A percentile compares a stretch with the other conserved stretches of the same genome.
phyloP scores from a whole-genome alignment of 1,284 basidiomycete genomes.

The Wallemia hederae region DNA sequence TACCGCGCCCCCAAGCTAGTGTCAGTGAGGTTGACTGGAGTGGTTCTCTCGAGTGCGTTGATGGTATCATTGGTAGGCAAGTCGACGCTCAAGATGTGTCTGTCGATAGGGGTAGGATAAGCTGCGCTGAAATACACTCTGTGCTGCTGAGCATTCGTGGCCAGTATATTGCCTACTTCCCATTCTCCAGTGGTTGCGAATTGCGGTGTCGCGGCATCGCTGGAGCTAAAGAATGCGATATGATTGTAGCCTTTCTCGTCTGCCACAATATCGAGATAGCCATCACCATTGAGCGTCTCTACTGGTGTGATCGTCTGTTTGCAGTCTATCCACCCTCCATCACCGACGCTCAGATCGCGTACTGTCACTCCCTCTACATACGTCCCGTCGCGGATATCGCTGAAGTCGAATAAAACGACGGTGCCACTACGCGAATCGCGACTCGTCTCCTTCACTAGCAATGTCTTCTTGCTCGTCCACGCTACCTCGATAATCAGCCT shows the following conservation, averaged over 20 bases:
- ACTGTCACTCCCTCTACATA: slow-evolving; percentile 28
- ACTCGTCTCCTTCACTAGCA: slow-evolving; percentile 65
- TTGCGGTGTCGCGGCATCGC: slow-evolving; percentile 31
- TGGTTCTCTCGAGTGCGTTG: background rate
- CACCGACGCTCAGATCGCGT: slow-evolving; percentile 46
- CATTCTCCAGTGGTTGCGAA: slow-evolving; percentile 65
- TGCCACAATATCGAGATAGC: slow-evolving; percentile 68
- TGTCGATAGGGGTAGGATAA: slow-evolving; percentile 45
- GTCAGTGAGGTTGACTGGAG: slow-evolving; percentile 33
- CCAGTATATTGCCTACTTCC: slow-evolving; percentile 54
- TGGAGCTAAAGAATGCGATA: slow-evolving; percentile 57
- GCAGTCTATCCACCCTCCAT: slow-evolving; percentile 69
- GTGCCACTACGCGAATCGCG: slow-evolving; percentile 46
- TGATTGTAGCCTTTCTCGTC: slow-evolving; percentile 53
- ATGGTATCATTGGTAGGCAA: slow-evolving; percentile 21
- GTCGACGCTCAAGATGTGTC: slow-evolving; percentile 49
- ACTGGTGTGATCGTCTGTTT: slow-evolving; percentile 15
- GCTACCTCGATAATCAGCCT: slow-evolving; percentile 51
- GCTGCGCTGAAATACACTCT: slow-evolving; percentile 72
- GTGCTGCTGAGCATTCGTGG: slow-evolving; percentile 34
- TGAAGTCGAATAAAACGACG: slow-evolving; percentile 41
- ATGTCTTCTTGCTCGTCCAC: slow-evolving; percentile 47
- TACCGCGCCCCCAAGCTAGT: slow-evolving; percentile 30
- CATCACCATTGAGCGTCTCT: slow-evolving; percentile 19
- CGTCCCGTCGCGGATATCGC: slow-evolving; percentile 10